Base-by-base conservation (phyloP, 148 eudicot genomes). In the Vaccinium corymbosum region DNA sequence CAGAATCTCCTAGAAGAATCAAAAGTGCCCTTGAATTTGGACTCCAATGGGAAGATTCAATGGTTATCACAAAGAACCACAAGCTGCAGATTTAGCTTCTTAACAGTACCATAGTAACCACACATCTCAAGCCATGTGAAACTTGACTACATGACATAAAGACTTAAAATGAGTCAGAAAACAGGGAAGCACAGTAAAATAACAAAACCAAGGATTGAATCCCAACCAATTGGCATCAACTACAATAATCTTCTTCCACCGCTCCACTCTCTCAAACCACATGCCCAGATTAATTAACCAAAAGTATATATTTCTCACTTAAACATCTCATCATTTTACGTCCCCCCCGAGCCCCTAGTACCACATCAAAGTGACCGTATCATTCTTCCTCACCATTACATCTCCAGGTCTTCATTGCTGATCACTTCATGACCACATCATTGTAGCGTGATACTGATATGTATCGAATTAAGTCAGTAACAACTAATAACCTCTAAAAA, bases 21-120 rank as follows among this genome's bases (percentile, higher is more conserved):
- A 55, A 29, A 73, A 56, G 81, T 38, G 55, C 17, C 49, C 48
- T 32, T 79, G 9, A 56, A 5, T 5, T 38, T 10, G 62, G 52
- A 80, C 42, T 49, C 9, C 0, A 22, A 62, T n/a, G 32, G 19
- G 17, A 17, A 19, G 32, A 62, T 80, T 46, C 46, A 29, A 17
- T 62, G 53, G 81, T 2, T 13, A 55, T 32, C 66, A 15, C 25
- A 53, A 53, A 35, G 38, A 35, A 2, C 38, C 38, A 15, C 15
- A 57, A 56, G 82, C 48, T 15, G 46, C 62, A 78, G 66, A 22
- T 35, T 78, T 78, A 16, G 53, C n/a, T 6, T 29, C 61, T 78
- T 78, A 78, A 78, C 66, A 55, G 1, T 1, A 55, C 81, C 25
- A 29, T 80, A 57, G 68, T 19, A n/a, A 62, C 68, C 80, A 77